phyloP scores from a whole-genome alignment of 169 alveolate species.

The Eimeria brunetti region DNA sequence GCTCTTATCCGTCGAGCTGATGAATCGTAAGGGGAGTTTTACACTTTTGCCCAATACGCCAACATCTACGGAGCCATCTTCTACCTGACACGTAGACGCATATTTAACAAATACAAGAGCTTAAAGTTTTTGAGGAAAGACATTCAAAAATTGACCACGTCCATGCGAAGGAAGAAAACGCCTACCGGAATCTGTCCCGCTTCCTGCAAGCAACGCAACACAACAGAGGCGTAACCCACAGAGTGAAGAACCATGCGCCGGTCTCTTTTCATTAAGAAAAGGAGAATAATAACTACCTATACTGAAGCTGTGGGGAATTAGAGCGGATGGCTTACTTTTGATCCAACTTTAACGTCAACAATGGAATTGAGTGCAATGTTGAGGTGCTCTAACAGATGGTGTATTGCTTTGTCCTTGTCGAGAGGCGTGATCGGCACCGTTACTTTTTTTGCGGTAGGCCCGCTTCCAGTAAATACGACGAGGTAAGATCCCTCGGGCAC shows the following conservation, averaged over 20 bases:
- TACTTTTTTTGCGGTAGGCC: slow-evolving; percentile 16
- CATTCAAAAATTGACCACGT: background rate
- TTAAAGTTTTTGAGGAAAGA: background rate
- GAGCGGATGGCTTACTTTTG: background rate
- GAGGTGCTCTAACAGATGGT: slow-evolving; percentile 8
- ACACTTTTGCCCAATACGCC: slow-evolving; percentile 19
- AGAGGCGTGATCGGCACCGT: slow-evolving; percentile 37
- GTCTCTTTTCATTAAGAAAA: background rate
- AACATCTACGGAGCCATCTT: slow-evolving; percentile 46
- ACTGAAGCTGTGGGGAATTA: background rate
- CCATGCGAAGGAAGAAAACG: background rate
- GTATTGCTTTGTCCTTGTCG: slow-evolving; percentile 20
- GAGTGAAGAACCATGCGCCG: too few species aligned
- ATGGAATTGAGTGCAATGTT: slow-evolving; percentile 17
- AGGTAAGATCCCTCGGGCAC: slow-evolving; percentile 33
- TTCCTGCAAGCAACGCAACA: slow-evolving; percentile 17
- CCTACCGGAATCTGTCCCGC: slow-evolving; percentile 37
- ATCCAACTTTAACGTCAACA: background rate
- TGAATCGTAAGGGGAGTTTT: slow-evolving; percentile 2
- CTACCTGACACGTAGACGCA: slow-evolving; percentile 20
- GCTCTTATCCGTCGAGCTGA: slow-evolving; percentile 39
- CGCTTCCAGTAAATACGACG: slow-evolving; percentile 28
- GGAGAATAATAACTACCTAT: background rate
- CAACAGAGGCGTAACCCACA: background rate
- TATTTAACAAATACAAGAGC: background rate